A percentile compares a stretch with the other conserved stretches of the same genome.
Evolutionary conservation across 1,284 basidiomycete species (phyloP).

Genomic region (Rhodofomes roseus): DNA sequence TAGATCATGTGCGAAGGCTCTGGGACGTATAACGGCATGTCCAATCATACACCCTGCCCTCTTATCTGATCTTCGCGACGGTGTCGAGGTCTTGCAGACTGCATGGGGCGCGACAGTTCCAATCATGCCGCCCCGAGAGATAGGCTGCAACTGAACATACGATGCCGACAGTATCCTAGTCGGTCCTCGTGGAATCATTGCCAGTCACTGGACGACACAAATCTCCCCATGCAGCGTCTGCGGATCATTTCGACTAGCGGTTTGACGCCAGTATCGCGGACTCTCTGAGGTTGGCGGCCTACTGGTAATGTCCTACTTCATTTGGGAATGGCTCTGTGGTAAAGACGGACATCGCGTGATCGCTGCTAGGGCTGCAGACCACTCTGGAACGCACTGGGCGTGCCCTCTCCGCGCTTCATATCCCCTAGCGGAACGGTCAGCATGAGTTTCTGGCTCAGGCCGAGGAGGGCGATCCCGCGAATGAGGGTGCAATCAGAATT

Average conservation of each 20-base stretch:
- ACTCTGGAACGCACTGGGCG: background rate
- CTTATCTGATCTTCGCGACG: background rate
- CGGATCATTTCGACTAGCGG: background rate
- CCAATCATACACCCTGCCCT: background rate
- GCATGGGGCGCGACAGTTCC: too few relatives aligned
- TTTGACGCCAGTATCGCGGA: background rate
- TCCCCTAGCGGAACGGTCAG: background rate
- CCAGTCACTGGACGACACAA: background rate
- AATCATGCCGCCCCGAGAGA: background rate
- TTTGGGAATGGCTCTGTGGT: background rate
- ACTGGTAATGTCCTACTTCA: background rate
- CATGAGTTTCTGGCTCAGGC: background rate
- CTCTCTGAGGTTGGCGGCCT: background rate
- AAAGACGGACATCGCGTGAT: background rate
- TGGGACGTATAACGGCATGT: background rate
- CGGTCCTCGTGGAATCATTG: background rate
- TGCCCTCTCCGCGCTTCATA: background rate
- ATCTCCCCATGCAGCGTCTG: background rate
- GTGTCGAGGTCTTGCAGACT: background rate
- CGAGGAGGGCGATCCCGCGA: background rate
- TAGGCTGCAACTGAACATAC: background rate
- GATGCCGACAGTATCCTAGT: background rate
- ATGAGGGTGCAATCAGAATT: background rate
- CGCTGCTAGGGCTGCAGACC: background rate
- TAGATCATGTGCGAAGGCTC: background rate